phyloP scores from a whole-genome alignment of 805 yeast species.

The Candida krabiensis region DNA sequence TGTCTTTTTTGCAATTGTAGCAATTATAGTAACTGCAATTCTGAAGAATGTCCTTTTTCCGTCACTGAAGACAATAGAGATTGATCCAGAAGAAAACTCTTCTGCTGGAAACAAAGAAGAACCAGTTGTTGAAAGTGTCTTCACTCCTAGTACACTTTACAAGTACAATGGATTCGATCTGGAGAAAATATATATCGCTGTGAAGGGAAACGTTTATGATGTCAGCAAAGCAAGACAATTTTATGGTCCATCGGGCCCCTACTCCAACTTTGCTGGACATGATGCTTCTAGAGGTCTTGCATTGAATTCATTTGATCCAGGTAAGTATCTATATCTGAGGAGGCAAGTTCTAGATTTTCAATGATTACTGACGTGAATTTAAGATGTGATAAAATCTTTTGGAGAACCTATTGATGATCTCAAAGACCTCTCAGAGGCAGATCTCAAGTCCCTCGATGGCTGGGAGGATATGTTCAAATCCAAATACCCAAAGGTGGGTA shows the following conservation, averaged over 20 bases:
- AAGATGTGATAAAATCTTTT: slow-evolving; percentile 59
- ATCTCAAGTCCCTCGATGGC: slow-evolving; percentile 66
- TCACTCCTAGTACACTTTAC: slow-evolving; percentile 72
- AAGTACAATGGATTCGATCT: slow-evolving; percentile 81
- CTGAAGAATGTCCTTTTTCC: slow-evolving; percentile 25
- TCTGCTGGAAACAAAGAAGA: slow-evolving; percentile 12
- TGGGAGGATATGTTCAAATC: slow-evolving; percentile 84
- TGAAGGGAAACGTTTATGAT: slow-evolving; percentile 84
- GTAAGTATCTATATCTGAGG: slow-evolving; percentile 17
- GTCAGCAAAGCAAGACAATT: slow-evolving; percentile 77
- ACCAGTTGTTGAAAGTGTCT: slow-evolving; percentile 39
- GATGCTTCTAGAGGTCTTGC: slow-evolving; percentile 96
- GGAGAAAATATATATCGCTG: slow-evolving; percentile 78
- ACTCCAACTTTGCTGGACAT: slow-evolving; percentile 91
- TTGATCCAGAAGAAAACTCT: slow-evolving; percentile 22
- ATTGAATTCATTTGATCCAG: slow-evolving; percentile 75
- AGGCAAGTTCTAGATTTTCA: not conserved
- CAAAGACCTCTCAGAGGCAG: slow-evolving; percentile 57
- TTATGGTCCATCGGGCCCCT: slow-evolving; percentile 96
- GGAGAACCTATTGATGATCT: slow-evolving; percentile 79
- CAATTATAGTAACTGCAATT: slow-evolving; percentile 21
- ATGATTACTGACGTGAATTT: slow-evolving; percentile 6
- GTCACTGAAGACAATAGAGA: slow-evolving; percentile 22
- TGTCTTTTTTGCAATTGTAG: slow-evolving; percentile 24
- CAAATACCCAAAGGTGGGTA: slow-evolving; percentile 83